Evolutionary conservation across 306 rosid genomes (phyloP).

Genomic region (Datisca glomerata): DNA sequence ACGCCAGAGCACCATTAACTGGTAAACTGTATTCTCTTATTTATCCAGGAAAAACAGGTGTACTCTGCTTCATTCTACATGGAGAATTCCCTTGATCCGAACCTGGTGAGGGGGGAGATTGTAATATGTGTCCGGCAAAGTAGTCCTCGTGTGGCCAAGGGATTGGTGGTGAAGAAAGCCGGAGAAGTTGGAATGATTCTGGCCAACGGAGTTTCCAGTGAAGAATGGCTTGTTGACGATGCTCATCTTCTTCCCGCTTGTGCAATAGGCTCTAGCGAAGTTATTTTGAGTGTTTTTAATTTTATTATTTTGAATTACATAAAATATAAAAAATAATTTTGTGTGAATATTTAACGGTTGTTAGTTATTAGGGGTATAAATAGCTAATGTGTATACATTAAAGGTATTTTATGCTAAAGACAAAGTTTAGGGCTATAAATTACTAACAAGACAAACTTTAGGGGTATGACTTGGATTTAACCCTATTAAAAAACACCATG

Average conservation of each 20-base stretch:
- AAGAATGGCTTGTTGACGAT: constrained; percentile 79
- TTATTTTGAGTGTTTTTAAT: too few relatives aligned
- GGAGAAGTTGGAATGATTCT: constrained; percentile 90
- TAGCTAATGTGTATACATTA: too few relatives aligned
- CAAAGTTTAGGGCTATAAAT: too few relatives aligned
- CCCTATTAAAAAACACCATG: too few relatives aligned
- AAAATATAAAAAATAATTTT: too few relatives aligned
- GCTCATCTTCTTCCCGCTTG: constrained; percentile 78
- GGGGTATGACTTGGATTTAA: too few relatives aligned
- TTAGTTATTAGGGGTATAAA: too few relatives aligned
- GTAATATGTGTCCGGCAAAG: constrained; percentile 81
- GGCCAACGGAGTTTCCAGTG: constrained; percentile 59
- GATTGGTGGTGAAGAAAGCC: constrained; percentile 70
- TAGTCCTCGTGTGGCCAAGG: constrained; percentile 69
- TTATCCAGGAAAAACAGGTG: constrained; percentile 68
- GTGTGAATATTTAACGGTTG: too few relatives aligned
- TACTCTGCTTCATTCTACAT: constrained; percentile 62
- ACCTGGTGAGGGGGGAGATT: constrained; percentile 46
- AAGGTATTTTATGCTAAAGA: too few relatives aligned
- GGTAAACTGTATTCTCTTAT: constrained; percentile 55
- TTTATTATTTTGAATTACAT: too few relatives aligned
- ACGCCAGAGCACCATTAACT: constrained; percentile 47
- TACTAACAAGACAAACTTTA: too few relatives aligned
- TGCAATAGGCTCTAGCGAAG: constrained; percentile 64
- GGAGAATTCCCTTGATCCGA: constrained; percentile 71